These are phyloP conservation scores for Colletotrichum aenigma DNA, from an alignment of 2,329 filamentous ascomycete species.

Conservation along the genomic window DNA sequence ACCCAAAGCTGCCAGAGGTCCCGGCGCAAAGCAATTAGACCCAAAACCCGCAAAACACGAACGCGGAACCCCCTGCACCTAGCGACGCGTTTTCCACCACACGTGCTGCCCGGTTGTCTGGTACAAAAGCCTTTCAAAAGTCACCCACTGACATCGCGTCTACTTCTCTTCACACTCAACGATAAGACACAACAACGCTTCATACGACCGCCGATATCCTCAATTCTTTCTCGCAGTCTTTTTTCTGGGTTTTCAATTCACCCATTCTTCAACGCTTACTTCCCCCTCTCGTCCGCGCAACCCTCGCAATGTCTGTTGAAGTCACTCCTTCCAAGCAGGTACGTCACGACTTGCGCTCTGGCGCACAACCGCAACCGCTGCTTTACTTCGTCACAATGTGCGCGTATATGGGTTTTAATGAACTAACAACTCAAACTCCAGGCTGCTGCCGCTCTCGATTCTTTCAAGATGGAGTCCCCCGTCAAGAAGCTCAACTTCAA, in stretches of 20 bases:
- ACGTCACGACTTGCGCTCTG: slow-evolving; percentile 32
- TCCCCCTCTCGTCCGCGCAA: not conserved
- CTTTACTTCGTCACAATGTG: not conserved
- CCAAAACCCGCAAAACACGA: not conserved
- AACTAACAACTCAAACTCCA: slow-evolving; percentile 46
- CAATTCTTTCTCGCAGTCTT: slow-evolving; percentile 15
- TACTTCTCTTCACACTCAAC: slow-evolving; percentile 4
- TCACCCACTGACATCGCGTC: not conserved
- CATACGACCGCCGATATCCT: not conserved
- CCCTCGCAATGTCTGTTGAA: slow-evolving; percentile 73
- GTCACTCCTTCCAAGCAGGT: slow-evolving; percentile 67
- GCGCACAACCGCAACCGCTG: not conserved
- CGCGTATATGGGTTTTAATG: slow-evolving; percentile 13
- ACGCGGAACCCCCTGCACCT: slow-evolving; percentile 7
- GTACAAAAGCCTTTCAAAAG: slow-evolving; percentile 19
- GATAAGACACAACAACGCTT: not conserved
- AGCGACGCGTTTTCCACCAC: slow-evolving; percentile 14
- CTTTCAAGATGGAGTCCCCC: slow-evolving; percentile 91
- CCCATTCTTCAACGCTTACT: not conserved
- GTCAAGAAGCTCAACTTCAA: slow-evolving; percentile 88
- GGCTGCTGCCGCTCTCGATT: slow-evolving; percentile 86
- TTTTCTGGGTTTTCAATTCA: slow-evolving; percentile 6
- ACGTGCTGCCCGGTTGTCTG: slow-evolving; percentile 4
- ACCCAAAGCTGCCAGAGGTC: not conserved
- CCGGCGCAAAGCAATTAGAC: not conserved